Conservation (phyloP, 1,284 basidiomycete genomes). For the Termitomyces sp. region DNA sequence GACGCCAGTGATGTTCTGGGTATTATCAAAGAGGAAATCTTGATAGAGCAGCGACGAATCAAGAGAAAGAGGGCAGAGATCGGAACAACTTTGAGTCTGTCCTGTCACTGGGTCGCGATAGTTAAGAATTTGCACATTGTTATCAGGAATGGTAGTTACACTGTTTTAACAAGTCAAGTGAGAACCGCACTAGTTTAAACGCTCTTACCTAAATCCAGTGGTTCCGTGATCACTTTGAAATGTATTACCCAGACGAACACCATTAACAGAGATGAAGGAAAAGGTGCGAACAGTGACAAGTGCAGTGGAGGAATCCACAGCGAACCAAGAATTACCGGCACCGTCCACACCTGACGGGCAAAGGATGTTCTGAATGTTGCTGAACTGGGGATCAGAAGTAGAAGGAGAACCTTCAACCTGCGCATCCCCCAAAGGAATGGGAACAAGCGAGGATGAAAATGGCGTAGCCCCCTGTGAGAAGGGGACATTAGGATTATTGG, state of each 20-base stretch:
- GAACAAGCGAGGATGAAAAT: slow-evolving; percentile 88
- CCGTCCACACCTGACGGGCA: slow-evolving; percentile 83
- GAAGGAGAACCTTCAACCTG: slow-evolving; percentile 72
- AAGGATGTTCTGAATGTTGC: slow-evolving; percentile 69
- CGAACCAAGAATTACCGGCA: slow-evolving; percentile 81
- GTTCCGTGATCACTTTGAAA: slow-evolving; percentile 79
- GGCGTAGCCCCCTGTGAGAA: slow-evolving; percentile 76
- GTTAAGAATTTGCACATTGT: slow-evolving; percentile 69
- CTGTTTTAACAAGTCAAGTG: slow-evolving; percentile 33
- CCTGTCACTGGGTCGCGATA: slow-evolving; percentile 77
- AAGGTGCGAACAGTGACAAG: slow-evolving; percentile 76
- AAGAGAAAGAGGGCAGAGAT: slow-evolving; percentile 70
- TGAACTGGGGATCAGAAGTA: slow-evolving; percentile 58
- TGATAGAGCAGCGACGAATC: slow-evolving; percentile 77
- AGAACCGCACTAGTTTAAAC: slow-evolving; percentile 2
- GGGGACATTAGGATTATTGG: slow-evolving; percentile 73
- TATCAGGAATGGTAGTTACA: slow-evolving; percentile 84
- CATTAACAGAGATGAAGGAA: slow-evolving; percentile 66
- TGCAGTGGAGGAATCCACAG: slow-evolving; percentile 62
- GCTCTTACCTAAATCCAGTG: slow-evolving; percentile 72
- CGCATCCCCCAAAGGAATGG: slow-evolving; percentile 69
- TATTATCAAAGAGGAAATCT: slow-evolving; percentile 75
- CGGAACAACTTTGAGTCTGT: slow-evolving; percentile 66
- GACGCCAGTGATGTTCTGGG: slow-evolving; percentile 73
- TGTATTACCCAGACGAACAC: slow-evolving; percentile 89